Conservation (phyloP, 257 asterid genomes). For the Salvia splendens region DNA sequence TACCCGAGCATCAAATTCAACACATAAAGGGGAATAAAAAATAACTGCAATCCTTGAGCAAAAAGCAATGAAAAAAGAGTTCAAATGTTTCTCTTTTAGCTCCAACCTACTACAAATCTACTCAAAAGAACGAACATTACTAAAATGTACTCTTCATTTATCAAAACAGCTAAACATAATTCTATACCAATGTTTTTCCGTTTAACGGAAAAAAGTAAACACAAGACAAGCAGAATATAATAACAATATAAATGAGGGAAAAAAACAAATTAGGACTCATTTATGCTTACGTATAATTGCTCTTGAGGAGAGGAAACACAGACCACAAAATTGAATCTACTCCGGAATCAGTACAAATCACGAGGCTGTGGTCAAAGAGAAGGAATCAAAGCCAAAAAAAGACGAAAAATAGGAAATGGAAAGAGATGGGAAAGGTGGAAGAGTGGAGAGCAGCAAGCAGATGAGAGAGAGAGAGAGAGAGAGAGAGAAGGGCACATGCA, state of each 20-base stretch:
- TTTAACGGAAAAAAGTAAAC: slow-evolving; percentile 8
- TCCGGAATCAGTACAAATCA: slow-evolving; percentile 41
- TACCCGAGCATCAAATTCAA: too few relatives aligned
- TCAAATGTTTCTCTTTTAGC: slow-evolving; percentile 1
- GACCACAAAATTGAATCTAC: slow-evolving; percentile 39
- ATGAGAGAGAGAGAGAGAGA: not conserved
- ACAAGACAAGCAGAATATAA: slow-evolving; percentile 1
- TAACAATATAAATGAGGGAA: not conserved
- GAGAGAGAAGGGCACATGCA: slow-evolving; percentile 46
- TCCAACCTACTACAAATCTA: slow-evolving; percentile 35
- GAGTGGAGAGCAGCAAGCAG: slow-evolving; percentile 35
- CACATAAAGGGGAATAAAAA: too few relatives aligned
- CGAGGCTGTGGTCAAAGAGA: slow-evolving; percentile 31
- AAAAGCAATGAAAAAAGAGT: not conserved
- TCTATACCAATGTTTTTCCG: not conserved
- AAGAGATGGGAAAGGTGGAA: slow-evolving; percentile 36
- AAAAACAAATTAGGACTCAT: not conserved
- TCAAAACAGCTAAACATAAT: not conserved
- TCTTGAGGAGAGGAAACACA: slow-evolving; percentile 21
- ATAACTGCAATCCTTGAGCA: not conserved
- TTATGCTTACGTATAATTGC: slow-evolving; percentile 36
- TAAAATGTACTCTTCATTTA: not conserved
- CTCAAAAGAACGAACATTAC: not conserved
- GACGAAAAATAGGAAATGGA: slow-evolving; percentile 20
- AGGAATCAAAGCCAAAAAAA: not conserved